Percentiles rank a stretch among this genome's conserved stretches.
Evolutionary conservation across 331 rosid species (phyloP).

Genomic region (Acacia pycnantha): DNA sequence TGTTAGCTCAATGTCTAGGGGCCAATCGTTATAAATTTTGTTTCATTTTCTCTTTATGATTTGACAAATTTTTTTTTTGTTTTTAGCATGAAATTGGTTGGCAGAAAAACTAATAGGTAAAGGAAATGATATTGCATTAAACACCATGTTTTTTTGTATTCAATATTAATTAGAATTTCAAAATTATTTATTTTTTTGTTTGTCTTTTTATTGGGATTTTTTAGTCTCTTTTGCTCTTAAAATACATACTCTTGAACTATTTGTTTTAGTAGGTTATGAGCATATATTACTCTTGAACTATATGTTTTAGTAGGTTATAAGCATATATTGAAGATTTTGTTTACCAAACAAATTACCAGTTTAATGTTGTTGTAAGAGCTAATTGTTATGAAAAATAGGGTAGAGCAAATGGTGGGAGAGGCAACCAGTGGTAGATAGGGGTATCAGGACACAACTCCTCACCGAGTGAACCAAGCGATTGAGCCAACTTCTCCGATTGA

Average conservation of each 20-base stretch:
- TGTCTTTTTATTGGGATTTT: too few species aligned
- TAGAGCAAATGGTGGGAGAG: constrained; percentile 76
- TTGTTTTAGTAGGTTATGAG: background rate
- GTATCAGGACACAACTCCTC: constrained; percentile 87
- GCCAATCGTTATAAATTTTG: too few species aligned
- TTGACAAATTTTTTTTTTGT: background rate
- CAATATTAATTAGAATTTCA: background rate
- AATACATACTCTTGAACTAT: background rate
- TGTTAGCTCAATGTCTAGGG: too few species aligned
- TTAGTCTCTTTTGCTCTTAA: background rate
- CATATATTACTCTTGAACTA: too few species aligned
- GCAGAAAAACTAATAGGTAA: too few species aligned
- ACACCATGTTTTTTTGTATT: background rate
- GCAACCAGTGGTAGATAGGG: constrained; percentile 80
- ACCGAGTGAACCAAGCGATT: constrained; percentile 81
- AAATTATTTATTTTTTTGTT: too few species aligned
- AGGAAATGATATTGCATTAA: too few species aligned
- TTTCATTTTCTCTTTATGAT: too few species aligned
- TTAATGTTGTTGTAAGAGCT: constrained; percentile 49
- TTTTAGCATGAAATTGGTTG: background rate
- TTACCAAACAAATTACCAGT: background rate
- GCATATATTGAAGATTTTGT: background rate
- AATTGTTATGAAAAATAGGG: constrained; percentile 63
- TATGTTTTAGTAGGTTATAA: too few species aligned
- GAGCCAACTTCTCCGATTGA: constrained; percentile 79